These are phyloP conservation scores for Chrysosporium keratinophilum DNA, from an alignment of 2,329 filamentous ascomycete species.

Conservation along the genomic window DNA sequence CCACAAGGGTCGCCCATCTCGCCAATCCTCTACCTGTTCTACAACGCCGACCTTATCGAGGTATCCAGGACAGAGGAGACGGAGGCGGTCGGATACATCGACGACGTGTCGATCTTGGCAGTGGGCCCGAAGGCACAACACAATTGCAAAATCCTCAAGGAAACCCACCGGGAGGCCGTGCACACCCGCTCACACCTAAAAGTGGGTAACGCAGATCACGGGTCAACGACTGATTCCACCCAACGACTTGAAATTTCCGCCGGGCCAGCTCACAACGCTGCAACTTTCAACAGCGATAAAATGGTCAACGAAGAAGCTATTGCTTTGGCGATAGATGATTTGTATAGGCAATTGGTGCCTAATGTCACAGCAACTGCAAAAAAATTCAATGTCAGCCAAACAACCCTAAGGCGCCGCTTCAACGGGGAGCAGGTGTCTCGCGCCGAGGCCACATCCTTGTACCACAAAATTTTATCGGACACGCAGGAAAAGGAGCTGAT, in stretches of 20 bases:
- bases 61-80: constrained; percentile 9
- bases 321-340: constrained; percentile 4
- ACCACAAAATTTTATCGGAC: too few relatives aligned
- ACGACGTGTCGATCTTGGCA: constrained; percentile 13
- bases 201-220: too few relatives aligned
- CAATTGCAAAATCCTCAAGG: constrained; percentile 17
- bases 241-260: neutral
- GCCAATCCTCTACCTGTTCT: constrained; percentile 24
- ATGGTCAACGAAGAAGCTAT: constrained; percentile 6
- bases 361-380: too few relatives aligned
- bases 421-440: too few relatives aligned
- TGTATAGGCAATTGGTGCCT: too few relatives aligned
- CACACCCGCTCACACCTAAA: too few relatives aligned
- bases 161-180: constrained; percentile 14
- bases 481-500: too few relatives aligned
- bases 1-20: constrained; percentile 18
- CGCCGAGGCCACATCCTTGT: too few relatives aligned
- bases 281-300: neutral
- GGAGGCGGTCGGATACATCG: constrained; percentile 14
- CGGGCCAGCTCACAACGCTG: too few relatives aligned
- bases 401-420: too few relatives aligned
- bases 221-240: too few relatives aligned
- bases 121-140: constrained; percentile 8
- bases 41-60: constrained; percentile 21
- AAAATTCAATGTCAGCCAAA: too few relatives aligned